Percentiles rank a stretch among this genome's conserved stretches.
phyloP scores from a whole-genome alignment of 768 basidiomycete species.

The Pleurotus eryngii region DNA sequence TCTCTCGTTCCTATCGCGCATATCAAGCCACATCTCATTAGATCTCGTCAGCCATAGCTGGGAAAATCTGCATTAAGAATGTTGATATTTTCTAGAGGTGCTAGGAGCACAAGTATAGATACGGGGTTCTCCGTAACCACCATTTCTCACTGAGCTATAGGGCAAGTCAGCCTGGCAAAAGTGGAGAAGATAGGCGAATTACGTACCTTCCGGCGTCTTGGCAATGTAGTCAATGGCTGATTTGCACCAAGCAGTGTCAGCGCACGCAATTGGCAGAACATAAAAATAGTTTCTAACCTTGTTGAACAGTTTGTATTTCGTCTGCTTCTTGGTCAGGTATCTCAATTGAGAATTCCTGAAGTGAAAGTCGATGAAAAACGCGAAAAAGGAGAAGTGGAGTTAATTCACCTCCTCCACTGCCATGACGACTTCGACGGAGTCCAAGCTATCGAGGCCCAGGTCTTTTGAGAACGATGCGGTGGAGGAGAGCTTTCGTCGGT shows the following conservation, averaged over 20 bases:
- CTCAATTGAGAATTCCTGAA: conserved; percentile 93
- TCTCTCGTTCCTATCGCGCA: conserved; percentile 7
- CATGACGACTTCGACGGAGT: conserved; percentile 98
- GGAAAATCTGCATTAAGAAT: conserved; percentile 17
- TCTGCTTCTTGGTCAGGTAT: conserved; percentile 98
- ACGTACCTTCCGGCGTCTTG: conserved; percentile 83
- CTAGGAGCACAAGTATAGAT: conserved; percentile 31
- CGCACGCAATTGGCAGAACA: background rate
- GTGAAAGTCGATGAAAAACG: conserved; percentile 7
- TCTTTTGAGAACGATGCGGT: conserved; percentile 72
- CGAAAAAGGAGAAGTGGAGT: conserved; percentile 5
- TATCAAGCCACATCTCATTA: conserved; percentile 4
- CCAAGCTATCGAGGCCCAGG: conserved; percentile 92
- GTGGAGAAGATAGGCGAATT: background rate
- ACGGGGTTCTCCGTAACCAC: conserved; percentile 31
- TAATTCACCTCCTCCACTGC: conserved; percentile 84
- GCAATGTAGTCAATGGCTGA: conserved; percentile 94
- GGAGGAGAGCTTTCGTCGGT: conserved; percentile 52
- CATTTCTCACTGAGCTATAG: conserved; percentile 44
- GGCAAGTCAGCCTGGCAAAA: background rate
- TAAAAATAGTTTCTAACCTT: conserved; percentile 51
- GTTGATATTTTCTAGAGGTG: conserved; percentile 2
- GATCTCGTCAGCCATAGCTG: background rate
- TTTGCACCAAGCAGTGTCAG: conserved; percentile 14
- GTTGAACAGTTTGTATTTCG: conserved; percentile 85